A percentile compares a stretch with the other conserved stretches of the same genome.
These are phyloP conservation scores for Ustilago crameri DNA, from an alignment of 1,284 basidiomycete species.

Conservation along the genomic window DNA sequence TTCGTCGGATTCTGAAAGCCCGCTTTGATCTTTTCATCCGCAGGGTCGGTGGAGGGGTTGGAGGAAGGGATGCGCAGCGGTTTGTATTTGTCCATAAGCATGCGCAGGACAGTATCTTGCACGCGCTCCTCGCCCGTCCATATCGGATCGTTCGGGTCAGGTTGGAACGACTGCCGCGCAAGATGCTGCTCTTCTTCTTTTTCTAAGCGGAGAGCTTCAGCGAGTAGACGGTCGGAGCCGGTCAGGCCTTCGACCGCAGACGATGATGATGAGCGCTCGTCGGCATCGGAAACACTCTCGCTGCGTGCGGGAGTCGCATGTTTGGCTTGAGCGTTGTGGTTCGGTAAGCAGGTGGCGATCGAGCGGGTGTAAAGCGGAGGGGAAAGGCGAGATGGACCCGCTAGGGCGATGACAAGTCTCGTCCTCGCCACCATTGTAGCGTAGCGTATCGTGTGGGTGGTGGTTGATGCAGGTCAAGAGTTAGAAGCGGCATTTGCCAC, in stretches of 20 bases:
- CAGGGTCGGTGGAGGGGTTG: slow-evolving; percentile 9
- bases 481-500: slow-evolving; percentile 1
- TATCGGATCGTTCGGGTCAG: slow-evolving; percentile 44
- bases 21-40: slow-evolving; percentile 48
- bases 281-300: no score
- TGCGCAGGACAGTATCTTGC: slow-evolving; percentile 58
- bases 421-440: no score
- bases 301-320: no score
- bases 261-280: background rate
- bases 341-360: no score
- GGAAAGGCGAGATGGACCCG: no score
- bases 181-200: slow-evolving; percentile 19
- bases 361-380: no score
- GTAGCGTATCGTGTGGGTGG: no score
- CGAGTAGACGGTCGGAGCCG: slow-evolving; percentile 29
- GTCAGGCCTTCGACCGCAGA: slow-evolving; percentile 5
- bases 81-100: slow-evolving; percentile 66
- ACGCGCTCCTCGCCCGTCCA: slow-evolving; percentile 62
- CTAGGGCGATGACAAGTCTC: no score
- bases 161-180: background rate
- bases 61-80: slow-evolving; percentile 37
- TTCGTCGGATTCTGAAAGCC: slow-evolving; percentile 33
- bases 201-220: slow-evolving; percentile 23
- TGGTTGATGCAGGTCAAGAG: no score
- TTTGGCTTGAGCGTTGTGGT: no score